Base-by-base conservation (phyloP, 106 monocot genomes). In the Xerophyta viscosa region DNA sequence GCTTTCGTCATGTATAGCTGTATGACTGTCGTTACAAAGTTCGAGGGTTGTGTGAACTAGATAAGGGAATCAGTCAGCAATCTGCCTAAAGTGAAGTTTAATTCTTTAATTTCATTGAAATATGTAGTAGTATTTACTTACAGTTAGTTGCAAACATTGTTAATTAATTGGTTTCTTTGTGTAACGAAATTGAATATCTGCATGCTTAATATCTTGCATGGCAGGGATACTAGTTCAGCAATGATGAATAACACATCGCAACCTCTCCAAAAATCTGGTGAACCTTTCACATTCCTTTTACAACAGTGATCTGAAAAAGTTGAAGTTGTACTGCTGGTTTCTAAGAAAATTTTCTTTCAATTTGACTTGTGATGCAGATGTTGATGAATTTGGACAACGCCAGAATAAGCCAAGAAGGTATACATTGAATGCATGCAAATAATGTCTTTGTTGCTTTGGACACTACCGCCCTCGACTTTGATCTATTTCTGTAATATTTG, bases 361-460 rank as follows among this genome's bases (percentile, higher is more conserved):
- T 37, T 46, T 44, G 15, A n/a, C 37, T 33, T 33, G 39, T 20
- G 14, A 3, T 76, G 29, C 64, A 85, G 94, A 88, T n/a, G 37
- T 44, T 52, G 71, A 89, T 46, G 96, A 98, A 69, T 58, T 68
- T 66, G 76, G 71, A 8, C 85, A 89, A 44, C 89, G 85, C 8
- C 96, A 89, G 61, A 89, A 82, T 58, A 98, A 98, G 64, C 96
- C 96, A 51, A 89, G 89, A 21, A 85, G 96, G 96, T 49, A 76
- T 65, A 71, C 27, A 8, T 24, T 6, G 33, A 23, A 54, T 18
- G 20, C 57, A 18, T 24, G 12, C 10, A 51, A 46, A 54, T 51
- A 37, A 23, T 47, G 24, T 21, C 29, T 14, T 41, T 61, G 6
- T 39, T 39, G 2, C 13, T 39, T 8, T 39, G 39, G 13, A 3